Evolutionary conservation across 768 basidiomycete genomes (phyloP), one percentile per base, ranked within the genome.

Genomic region (Cubamyces sp.): DNA sequence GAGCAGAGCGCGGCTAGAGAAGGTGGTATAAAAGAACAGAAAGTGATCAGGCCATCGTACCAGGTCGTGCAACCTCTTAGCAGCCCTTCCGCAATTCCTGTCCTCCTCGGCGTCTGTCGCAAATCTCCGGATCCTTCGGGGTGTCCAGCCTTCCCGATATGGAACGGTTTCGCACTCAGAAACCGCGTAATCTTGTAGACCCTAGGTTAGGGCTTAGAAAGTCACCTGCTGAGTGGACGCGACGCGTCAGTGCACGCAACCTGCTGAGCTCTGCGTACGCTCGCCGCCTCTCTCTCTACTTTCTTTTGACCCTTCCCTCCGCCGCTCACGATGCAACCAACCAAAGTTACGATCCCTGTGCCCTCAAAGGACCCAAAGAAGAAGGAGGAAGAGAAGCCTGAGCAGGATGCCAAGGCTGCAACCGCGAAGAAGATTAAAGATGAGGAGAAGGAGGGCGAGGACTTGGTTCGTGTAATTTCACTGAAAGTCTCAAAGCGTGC

Each of bases 321-420:
- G 34, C n/a, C 41, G 25, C 49, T 19, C 47, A 45, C 30, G 41
- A 57, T 66, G 45, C 90, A 89, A 87, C 74, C 85, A 19, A 64
- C 63, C 16, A 82, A 85, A 58, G 82, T 84, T 64, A 73, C 83
- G 19, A 86, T 90, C 63, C 71, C 82, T 50, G 91, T 93, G 3
- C 79, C 80, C 1, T 85, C 91, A 8, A 82, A 91, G 51, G 92
- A 94, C 70, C 87, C 90, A 2, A 84, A 87, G 78, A 89, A 90
- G 71, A 84, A 86, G 71, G 79, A 81, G 51, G 78, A 84, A 54
- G 81, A 83, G 66, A 77, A 75, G 57, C 80, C 82, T 64, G 77
- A 81, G 68, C 74, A 79, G 45, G 79, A 79, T 62, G 79, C 83
- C 70, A 80, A 82, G 55, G 82, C 77, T 26, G 69, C 59, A 3